Evolutionary conservation across 2,329 filamentous ascomycete genomes (phyloP), one percentile per base, ranked within the genome.

Genomic region (Thermochaetoides dissita): DNA sequence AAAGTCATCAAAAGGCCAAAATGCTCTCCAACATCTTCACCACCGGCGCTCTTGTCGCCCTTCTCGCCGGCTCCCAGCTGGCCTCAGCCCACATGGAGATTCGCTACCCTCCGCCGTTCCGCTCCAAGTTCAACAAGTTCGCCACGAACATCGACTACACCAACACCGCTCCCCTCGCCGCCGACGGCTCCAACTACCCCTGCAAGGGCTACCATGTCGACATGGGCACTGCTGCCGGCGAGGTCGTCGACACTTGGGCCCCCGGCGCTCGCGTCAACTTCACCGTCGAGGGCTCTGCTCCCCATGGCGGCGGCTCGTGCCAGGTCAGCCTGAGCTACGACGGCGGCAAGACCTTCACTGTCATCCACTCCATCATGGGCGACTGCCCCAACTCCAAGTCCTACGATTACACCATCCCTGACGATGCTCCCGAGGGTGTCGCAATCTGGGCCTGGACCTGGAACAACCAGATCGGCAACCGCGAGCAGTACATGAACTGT

Each of bases 401-500:
- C 36, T 84, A 79, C 59, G 61, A 70, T 51, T 88, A 88, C 59
- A 73, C 66, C 30, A 62, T 88, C 30, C 83, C 83, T 7, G 59
- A 62, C 2, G 75, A 80, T 49, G 74, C 76, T 1, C 74, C 76
- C 30, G 55, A 61, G 46, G 66, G 61, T 60, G 72, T 78, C 31
- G 80, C 76, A 44, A 59, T 88, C 36, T 72, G 88, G 39, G 76
- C 77, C 33, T 89, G 84, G 84, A 77, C 76, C 28, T 84, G 80
- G 80, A 80, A 83, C 64, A 86, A 86, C 66, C 66, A 76, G 49
- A 61, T 81, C 34, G 83, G 84, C 28, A 87, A 87, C 63, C 72
- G 84, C 38, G 84, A 89, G 59, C 84, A 83, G 74, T 91, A 91
- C 71, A 86, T 86, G 80, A 85, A 86, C 63, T 91, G 84, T 56